phyloP scores from a whole-genome alignment of 1,284 basidiomycete genomes.

The Schizophyllum commune region DNA sequence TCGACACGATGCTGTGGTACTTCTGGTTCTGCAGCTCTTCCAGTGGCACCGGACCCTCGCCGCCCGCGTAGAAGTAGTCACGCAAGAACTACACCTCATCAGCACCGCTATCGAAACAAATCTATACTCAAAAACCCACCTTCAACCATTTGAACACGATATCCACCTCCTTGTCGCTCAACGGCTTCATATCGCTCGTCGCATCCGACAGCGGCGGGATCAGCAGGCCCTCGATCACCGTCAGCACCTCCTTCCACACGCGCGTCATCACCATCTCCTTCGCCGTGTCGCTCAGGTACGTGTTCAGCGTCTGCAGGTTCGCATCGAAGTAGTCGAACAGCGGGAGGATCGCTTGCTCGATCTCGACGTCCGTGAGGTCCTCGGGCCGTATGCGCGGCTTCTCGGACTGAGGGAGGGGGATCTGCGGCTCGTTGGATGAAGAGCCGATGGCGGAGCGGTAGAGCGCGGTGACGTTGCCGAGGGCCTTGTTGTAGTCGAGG shows the following conservation, averaged over 20 bases:
- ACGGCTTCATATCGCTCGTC: conserved; percentile 84
- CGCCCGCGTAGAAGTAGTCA: conserved; percentile 93
- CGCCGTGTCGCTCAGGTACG: conserved; percentile 75
- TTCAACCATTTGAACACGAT: conserved; percentile 98
- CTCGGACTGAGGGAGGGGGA: conserved; percentile 68
- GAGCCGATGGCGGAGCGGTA: conserved; percentile 70
- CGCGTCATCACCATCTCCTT: conserved; percentile 91
- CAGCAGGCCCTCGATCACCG: conserved; percentile 82
- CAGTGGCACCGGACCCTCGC: conserved; percentile 84
- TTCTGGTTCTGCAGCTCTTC: conserved; percentile 93
- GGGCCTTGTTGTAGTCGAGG: conserved; percentile 78
- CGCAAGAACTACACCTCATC: conserved; percentile 63
- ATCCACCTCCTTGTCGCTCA: conserved; percentile 94
- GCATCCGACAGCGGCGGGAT: conserved; percentile 88
- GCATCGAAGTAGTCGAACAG: conserved; percentile 97
- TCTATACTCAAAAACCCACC: conserved; percentile 32
- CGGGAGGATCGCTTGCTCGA: conserved; percentile 88
- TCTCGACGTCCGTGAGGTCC: conserved; percentile 84
- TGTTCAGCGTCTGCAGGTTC: conserved; percentile 89
- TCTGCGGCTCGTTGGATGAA: conserved; percentile 61
- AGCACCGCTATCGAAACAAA: conserved; percentile 5
- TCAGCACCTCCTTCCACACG: conserved; percentile 95
- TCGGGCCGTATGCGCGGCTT: conserved; percentile 65
- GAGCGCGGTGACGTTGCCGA: conserved; percentile 74
- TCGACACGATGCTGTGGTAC: conserved; percentile 87